Evolutionary conservation across 495 filamentous ascomycete genomes (phyloP), one percentile per base, ranked within the genome.

Genomic region (Podospora anserina): DNA sequence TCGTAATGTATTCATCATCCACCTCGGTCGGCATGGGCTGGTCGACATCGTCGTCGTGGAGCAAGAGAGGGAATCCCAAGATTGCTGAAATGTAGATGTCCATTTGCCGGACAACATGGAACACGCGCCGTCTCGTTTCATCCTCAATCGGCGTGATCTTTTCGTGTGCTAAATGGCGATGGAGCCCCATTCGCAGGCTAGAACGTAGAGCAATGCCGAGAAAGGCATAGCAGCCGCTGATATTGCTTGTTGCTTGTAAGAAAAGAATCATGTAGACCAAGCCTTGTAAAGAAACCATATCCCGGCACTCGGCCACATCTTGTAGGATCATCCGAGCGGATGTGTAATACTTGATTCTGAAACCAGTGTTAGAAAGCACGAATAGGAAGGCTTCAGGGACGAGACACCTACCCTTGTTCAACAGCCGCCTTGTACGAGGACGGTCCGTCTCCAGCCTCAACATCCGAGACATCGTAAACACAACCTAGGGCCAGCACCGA

Each of bases 261-360:
- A 97, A 98, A 1, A 97, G 80, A 56, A 97, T 91, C 91, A 97
- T 96, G 81, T 93, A 96, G 28, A 96, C 82, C 30, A 97, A 87
- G 0, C 91, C 90, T 75, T 98, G 94, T 18, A 98, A 82, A 2
- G 92, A 93, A 15, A 80, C 85, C 59, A 98, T 82, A 78, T 97
- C 94, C 68, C 93, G 87, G 70, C 93, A 96, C 72, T 97, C 92
- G 4, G 94, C 96, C 69, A 97, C 89, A 74, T 98, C 94, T 68
- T 95, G 83, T 69, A 97, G 81, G 66, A 92, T 86, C 58, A 78
- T 64, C 30, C 92, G 89, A 7, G 92, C 89, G 9, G 88, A 85
- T 72, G 86, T 89, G 79, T 94, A 97, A 76, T 92, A 97, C 81
- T 92, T 92, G 71, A 91, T 87, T 56, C 93, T 96, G 65, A 71